A percentile compares a stretch with the other conserved stretches of the same genome.
Conservation (phyloP, 139 green algal genomes). For the Micractinium conductrix region DNA sequence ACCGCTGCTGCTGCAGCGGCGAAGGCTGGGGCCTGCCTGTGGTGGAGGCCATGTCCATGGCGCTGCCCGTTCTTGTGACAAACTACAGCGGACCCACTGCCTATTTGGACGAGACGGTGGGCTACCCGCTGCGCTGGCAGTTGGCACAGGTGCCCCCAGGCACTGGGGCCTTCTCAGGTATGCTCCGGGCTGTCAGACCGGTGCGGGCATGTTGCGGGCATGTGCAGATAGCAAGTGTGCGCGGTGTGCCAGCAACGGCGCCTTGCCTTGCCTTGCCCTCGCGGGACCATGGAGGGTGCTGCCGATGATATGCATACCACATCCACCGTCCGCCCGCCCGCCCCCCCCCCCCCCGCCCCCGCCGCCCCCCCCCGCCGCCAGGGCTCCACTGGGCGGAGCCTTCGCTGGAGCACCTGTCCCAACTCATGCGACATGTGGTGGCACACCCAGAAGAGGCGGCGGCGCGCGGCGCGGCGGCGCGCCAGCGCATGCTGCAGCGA, state of each 20-base stretch:
- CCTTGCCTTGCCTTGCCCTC: too few species aligned
- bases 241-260: not conserved
- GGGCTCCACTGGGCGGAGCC: slow-evolving; percentile 67
- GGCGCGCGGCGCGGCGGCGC: slow-evolving; percentile 40
- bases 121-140: slow-evolving; percentile 47
- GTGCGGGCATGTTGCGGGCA: not conserved
- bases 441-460: slow-evolving; percentile 48
- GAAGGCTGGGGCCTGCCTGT: slow-evolving; percentile 81
- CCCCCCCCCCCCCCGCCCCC: not conserved
- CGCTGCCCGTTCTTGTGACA: slow-evolving; percentile 68
- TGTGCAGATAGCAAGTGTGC: not conserved
- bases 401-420: slow-evolving; percentile 48
- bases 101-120: slow-evolving; percentile 59
- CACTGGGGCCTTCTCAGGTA: slow-evolving; percentile 33
- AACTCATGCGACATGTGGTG: slow-evolving; percentile 61
- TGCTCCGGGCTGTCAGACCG: not conserved
- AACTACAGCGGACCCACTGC: slow-evolving; percentile 75
- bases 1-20: slow-evolving; percentile 30
- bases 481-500: slow-evolving; percentile 53
- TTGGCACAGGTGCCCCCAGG: not conserved
- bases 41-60: slow-evolving; percentile 75
- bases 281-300: too few species aligned
- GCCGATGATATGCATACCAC: too few species aligned
- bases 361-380: too few species aligned
- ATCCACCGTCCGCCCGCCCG: not conserved